A percentile compares a stretch with the other conserved stretches of the same genome.
These are phyloP conservation scores for Tylopilus plumbeoviolaceoides DNA, from an alignment of 768 basidiomycete genomes.

Conservation along the genomic window DNA sequence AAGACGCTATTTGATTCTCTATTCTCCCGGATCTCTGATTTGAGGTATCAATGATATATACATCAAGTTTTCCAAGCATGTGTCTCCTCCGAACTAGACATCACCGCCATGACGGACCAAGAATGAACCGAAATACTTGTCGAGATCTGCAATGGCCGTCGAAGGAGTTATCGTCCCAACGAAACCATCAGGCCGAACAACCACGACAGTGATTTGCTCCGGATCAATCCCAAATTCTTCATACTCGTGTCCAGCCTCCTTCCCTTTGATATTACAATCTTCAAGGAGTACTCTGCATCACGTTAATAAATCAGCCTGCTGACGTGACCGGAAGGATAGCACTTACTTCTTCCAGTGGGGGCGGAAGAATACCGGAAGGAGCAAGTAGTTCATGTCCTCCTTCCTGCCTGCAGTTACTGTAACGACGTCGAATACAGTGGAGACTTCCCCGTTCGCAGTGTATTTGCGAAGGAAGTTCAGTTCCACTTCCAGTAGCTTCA, in stretches of 20 bases:
- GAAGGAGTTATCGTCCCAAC: slow-evolving; percentile 31
- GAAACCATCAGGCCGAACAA: slow-evolving; percentile 37
- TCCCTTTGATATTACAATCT: slow-evolving; percentile 30
- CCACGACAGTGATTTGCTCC: slow-evolving; percentile 30
- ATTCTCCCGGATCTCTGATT: too few species aligned
- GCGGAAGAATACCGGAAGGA: slow-evolving; percentile 1
- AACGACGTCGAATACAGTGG: neutral
- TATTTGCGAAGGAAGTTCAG: neutral
- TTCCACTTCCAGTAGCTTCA: neutral
- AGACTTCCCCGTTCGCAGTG: neutral
- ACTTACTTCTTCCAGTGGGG: slow-evolving; percentile 2
- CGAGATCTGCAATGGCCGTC: slow-evolving; percentile 31
- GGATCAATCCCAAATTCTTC: slow-evolving; percentile 28
- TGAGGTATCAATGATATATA: too few species aligned
- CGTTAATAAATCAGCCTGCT: neutral
- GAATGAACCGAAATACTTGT: too few species aligned
- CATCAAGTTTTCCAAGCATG: too few species aligned
- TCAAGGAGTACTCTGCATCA: slow-evolving; percentile 29
- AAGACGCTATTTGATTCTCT: too few species aligned
- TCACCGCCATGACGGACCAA: too few species aligned
- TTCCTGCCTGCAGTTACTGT: neutral
- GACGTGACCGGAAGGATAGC: too few species aligned
- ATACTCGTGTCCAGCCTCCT: slow-evolving; percentile 31
- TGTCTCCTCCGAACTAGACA: too few species aligned
- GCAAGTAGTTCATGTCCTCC: neutral